Conservation (phyloP, 1,284 basidiomycete species). For the Ustilago nuda region DNA sequence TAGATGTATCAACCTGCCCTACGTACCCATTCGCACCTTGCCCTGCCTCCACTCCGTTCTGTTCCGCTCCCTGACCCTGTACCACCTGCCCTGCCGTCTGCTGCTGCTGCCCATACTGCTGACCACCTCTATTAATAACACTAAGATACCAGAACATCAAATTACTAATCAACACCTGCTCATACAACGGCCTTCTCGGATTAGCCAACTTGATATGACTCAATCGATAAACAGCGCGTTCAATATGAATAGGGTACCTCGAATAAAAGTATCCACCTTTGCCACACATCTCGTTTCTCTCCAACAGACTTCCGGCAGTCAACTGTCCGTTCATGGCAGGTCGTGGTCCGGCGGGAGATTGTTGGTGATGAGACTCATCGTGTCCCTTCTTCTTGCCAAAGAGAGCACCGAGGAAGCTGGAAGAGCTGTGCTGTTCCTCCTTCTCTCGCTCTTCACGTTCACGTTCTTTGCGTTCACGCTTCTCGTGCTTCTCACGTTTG, state of each 20-base stretch:
- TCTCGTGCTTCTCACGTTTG: conserved; percentile 55
- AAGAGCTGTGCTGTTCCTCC: conserved; percentile 49
- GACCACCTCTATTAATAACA: conserved; percentile 83
- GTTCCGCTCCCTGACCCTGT: conserved; percentile 13
- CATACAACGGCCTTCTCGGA: conserved; percentile 91
- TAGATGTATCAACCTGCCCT: conserved; percentile 29
- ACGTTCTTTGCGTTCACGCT: conserved; percentile 54
- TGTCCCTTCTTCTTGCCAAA: conserved; percentile 64
- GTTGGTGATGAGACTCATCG: conserved; percentile 28
- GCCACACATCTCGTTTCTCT: conserved; percentile 39
- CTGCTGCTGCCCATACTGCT: conserved; percentile 66
- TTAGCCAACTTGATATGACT: conserved; percentile 99
- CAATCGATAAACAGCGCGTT: conserved; percentile 94
- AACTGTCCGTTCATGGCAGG: conserved; percentile 38
- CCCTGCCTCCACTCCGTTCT: conserved; percentile 7
- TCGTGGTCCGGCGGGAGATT: conserved; percentile 15
- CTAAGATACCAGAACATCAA: conserved; percentile 99
- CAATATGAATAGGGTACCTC: conserved; percentile 96
- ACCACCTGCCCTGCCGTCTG: conserved; percentile 59
- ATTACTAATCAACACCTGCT: conserved; percentile 98
- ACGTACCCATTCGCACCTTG: conserved; percentile 4
- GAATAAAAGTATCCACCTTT: conserved; percentile 73
- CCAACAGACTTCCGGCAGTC: conserved; percentile 57
- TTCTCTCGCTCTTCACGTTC: conserved; percentile 54
- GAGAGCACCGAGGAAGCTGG: conserved; percentile 61